Evolutionary conservation across 2,329 filamentous ascomycete genomes (phyloP), one percentile per base, ranked within the genome.

Genomic region (Berkeleyomyces basicola): DNA sequence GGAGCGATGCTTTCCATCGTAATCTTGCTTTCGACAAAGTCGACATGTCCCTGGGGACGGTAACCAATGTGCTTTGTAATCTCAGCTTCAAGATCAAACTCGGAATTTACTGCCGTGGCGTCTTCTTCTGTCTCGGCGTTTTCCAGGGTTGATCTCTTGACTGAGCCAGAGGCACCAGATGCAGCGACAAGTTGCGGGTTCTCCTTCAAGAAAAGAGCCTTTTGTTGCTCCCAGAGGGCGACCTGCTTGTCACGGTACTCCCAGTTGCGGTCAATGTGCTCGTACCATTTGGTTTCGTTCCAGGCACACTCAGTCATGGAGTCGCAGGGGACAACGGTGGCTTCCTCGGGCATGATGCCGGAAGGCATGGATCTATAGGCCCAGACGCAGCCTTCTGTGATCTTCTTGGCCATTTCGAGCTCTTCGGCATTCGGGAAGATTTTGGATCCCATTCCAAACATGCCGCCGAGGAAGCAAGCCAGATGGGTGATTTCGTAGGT

Each of bases 341-440:
- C 75, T 1, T 68, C 70, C 70, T 88, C 85, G 2, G 84, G 81
- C 84, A 87, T 87, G 64, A 88, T 78, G 14, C 84, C 84, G 0
- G 77, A 78, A 0, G 76, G 72, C 42, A 79, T 85, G 36, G 75
- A 74, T 66, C 81, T 78, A 69, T 88, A 87, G 7, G 83, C 83
- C 85, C 84, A 87, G 3, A 84, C 82, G 66, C 85, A 87, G 9
- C 84, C 84, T 63, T 86, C 82, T 0, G 84, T 78, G n/a, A 87
- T 78, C 68, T 79, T 80, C 70, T 78, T 78, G 31, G 78, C 85
- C 37, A 82, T 77, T 67, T 84, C 81, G n/a, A 87, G 73, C 68
- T 87, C 83, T 33, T 79, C 76, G 1, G 78, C 76, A 1, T 77
- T 73, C 7, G 77, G 75, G 65, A 86, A 85, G 47, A 86, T 78